Base-by-base conservation (phyloP, 371 early-diverging fungal genomes). In the Mortierella sp. region DNA sequence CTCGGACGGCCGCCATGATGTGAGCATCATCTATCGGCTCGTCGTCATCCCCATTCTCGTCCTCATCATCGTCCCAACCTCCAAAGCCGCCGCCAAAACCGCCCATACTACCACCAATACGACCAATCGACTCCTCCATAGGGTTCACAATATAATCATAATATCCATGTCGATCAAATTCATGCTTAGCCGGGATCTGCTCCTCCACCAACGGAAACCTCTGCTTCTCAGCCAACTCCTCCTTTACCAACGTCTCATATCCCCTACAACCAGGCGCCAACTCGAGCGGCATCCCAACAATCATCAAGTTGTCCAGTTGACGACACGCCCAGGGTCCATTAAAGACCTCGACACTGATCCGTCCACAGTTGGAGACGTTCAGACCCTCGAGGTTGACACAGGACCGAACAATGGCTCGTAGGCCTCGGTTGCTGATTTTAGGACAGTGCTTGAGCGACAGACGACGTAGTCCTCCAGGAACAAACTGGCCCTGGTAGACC, bases 261-360 rank as follows among this genome's bases (percentile, higher is more conserved):
- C 59, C 16, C 1, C 3, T 2, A 14, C 14, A 26, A 14, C 19
- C 55, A 46, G 26, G 69, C 0, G 40, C 37, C 43, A 28, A 54
- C 4, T 74, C 48, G 13, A 72, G 57, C 16, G 14, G 14, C 72
- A 77, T 37, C 10, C 55, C 74, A 40, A 40, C 59, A 24, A 82
- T 72, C 21, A 74, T 31, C 73, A 82, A 48, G 10, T 43, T 11
- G 1, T 43, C 19, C 14, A 82, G 11, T 19, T n/a, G 51, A 9
- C 24, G 5, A 46, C 72, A 53, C 1, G 77, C 77, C 83, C 83
- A 83, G 8, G 83, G 79, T 0, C 83, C 83, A 40, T 67, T 40
- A 28, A 83, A 83, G 14, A 83, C 0, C 40, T 71, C 37, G 31
- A 79, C 28, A 24, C 59, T 69, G 43, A 76, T 26, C 0, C 28